A percentile compares a stretch with the other conserved stretches of the same genome.
Conservation (phyloP, 1,284 basidiomycete species). For the Ustilago xerochloae region DNA sequence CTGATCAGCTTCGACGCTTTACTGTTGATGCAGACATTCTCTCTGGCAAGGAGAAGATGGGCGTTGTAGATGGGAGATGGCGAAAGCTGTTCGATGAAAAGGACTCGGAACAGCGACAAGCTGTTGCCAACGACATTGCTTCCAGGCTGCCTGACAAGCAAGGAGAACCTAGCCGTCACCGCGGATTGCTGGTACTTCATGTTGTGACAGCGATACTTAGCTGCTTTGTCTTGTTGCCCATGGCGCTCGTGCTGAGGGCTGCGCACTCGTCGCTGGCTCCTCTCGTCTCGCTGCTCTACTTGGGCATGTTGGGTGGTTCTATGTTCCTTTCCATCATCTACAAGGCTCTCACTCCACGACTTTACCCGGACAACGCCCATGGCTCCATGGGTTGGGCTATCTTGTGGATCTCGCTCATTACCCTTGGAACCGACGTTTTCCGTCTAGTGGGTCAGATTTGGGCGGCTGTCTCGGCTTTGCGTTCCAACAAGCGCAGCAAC, state of each 20-base stretch:
- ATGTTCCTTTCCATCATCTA: constrained; percentile 57
- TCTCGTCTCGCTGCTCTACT: constrained; percentile 50
- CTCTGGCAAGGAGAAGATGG: constrained; percentile 49
- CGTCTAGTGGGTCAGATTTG: constrained; percentile 36
- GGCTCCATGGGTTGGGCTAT: constrained; percentile 54
- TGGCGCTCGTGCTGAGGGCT: constrained; percentile 56
- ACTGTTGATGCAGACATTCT: constrained; percentile 32
- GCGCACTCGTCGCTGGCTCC: constrained; percentile 57
- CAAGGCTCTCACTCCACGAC: constrained; percentile 57
- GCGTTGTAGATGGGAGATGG: constrained; percentile 56
- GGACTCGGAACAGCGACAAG: constrained; percentile 21
- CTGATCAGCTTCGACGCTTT: constrained; percentile 51
- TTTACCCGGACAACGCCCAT: constrained; percentile 61
- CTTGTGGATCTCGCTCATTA: constrained; percentile 53
- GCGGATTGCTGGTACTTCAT: constrained; percentile 37
- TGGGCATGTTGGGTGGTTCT: constrained; percentile 42
- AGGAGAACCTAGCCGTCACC: constrained; percentile 43
- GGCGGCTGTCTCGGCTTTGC: constrained; percentile 14
- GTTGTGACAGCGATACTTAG: constrained; percentile 50
- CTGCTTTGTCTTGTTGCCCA: constrained; percentile 61
- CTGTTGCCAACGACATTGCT: constrained; percentile 49
- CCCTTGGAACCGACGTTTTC: constrained; percentile 52
- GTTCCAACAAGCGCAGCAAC: constrained; percentile 3
- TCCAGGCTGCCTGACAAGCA: constrained; percentile 11
- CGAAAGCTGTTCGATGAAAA: constrained; percentile 58